phyloP scores from a whole-genome alignment of 129 eudicot genomes.

The Dittrichia graveolens region DNA sequence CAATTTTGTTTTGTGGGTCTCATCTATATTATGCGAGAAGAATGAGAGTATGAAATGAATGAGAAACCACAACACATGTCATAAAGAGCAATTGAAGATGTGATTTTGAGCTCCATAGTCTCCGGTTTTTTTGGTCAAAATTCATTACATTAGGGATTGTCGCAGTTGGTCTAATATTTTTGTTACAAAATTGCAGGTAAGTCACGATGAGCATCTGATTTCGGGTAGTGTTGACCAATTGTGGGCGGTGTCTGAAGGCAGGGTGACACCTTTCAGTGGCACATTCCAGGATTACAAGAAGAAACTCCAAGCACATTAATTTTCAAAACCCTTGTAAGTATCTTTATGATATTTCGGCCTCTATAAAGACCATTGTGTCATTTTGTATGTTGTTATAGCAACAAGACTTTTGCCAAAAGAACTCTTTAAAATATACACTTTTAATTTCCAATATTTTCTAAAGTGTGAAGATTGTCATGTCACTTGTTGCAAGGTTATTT shows the following conservation, averaged over 20 bases:
- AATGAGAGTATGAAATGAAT: neutral
- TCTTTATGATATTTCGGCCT: neutral
- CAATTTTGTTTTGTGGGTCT: neutral
- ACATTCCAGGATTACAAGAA: slow-evolving; percentile 95
- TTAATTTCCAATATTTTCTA: neutral
- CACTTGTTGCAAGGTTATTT: neutral
- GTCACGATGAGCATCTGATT: slow-evolving; percentile 97
- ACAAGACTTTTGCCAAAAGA: slow-evolving; percentile 14
- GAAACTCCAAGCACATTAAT: slow-evolving; percentile 50
- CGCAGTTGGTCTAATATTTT: neutral
- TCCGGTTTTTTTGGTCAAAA: neutral
- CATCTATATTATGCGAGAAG: neutral
- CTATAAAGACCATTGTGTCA: neutral
- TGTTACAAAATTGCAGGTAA: slow-evolving; percentile 59
- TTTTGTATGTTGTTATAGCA: slow-evolving; percentile 26
- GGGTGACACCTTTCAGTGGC: slow-evolving; percentile 78
- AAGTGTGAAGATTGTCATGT: slow-evolving; percentile 9
- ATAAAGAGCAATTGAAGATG: neutral
- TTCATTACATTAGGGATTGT: neutral
- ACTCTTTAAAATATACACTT: neutral
- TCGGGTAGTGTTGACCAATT: slow-evolving; percentile 96
- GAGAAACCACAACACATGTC: neutral
- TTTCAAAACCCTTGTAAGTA: neutral
- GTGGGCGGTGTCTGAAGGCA: slow-evolving; percentile 93
- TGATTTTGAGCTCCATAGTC: neutral